phyloP scores from a whole-genome alignment of 257 asterid species.

The Petunia secreta region DNA sequence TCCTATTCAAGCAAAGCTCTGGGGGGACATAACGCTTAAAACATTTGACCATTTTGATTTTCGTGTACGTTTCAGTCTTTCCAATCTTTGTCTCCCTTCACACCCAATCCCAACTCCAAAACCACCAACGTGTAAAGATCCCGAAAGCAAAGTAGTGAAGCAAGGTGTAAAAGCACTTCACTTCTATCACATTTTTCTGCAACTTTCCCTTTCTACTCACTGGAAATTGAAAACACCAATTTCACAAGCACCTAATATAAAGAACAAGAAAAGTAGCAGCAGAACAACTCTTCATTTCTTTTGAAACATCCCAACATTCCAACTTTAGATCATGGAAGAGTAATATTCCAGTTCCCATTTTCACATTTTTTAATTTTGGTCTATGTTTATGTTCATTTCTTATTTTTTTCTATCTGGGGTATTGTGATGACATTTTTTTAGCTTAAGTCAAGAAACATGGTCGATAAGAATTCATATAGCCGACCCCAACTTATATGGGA shows the following conservation, averaged over 20 bases:
- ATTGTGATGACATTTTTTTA: too few relatives aligned
- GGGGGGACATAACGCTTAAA: not conserved
- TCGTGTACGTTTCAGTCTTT: not conserved
- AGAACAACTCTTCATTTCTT: not conserved
- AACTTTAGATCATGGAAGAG: conserved; percentile 34
- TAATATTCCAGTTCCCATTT: conserved; percentile 23
- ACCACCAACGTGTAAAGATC: not conserved
- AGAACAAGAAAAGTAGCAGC: not conserved
- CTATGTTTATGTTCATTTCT: not conserved
- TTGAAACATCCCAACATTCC: not conserved
- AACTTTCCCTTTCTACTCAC: conserved; percentile 21
- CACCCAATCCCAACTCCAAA: not conserved
- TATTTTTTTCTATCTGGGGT: too few relatives aligned
- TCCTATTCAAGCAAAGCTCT: too few relatives aligned
- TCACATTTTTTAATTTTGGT: not conserved
- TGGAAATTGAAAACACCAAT: conserved; percentile 23
- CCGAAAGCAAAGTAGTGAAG: not conserved
- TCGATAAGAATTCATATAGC: too few relatives aligned
- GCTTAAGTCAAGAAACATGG: too few relatives aligned
- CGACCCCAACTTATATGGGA: too few relatives aligned
- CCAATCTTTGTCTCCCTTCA: not conserved
- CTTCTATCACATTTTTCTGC: not conserved
- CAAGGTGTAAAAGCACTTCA: conserved; percentile 2
- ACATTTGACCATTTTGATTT: not conserved
- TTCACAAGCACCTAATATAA: conserved; percentile 26